Evolutionary conservation across 331 rosid species (phyloP).

Genomic region (Arachis monticola): DNA sequence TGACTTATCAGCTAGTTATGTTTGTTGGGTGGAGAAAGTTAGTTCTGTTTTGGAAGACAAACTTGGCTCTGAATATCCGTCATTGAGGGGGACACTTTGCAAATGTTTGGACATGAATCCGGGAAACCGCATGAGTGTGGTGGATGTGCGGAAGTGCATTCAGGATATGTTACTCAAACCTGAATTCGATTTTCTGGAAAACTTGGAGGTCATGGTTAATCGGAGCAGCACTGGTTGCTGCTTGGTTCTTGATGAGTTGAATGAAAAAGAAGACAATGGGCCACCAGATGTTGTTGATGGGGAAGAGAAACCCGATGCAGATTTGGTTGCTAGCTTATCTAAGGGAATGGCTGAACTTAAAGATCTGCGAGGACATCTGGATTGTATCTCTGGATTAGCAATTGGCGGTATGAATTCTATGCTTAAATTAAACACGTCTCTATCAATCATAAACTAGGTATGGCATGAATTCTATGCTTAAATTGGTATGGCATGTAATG

Average conservation of each 20-base stretch:
- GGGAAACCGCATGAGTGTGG: constrained; percentile 60
- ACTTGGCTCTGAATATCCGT: constrained; percentile 57
- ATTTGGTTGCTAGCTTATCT: constrained; percentile 53
- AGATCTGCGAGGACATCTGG: constrained; percentile 82
- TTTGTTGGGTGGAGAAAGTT: constrained; percentile 65
- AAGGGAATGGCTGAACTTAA: constrained; percentile 61
- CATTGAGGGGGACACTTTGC: constrained; percentile 56
- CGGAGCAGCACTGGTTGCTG: constrained; percentile 38
- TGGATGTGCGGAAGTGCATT: constrained; percentile 68
- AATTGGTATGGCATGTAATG: not conserved
- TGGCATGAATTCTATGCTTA: too few species aligned
- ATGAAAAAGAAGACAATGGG: constrained; percentile 39
- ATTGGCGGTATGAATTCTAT: constrained; percentile 74
- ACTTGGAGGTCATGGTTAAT: constrained; percentile 46
- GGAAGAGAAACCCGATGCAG: constrained; percentile 46
- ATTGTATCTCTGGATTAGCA: constrained; percentile 73
- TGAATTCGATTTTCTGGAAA: constrained; percentile 55
- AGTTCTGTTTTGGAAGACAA: constrained; percentile 56
- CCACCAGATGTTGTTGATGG: constrained; percentile 42
- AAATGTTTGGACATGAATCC: constrained; percentile 67
- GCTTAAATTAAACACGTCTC: constrained; percentile 13
- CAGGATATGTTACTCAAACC: constrained; percentile 59
- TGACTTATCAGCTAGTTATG: constrained; percentile 48
- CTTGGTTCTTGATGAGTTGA: constrained; percentile 67
- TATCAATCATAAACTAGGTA: not conserved